phyloP scores from a whole-genome alignment of 495 filamentous ascomycete species.

The Jackrogersella multiformis region DNA sequence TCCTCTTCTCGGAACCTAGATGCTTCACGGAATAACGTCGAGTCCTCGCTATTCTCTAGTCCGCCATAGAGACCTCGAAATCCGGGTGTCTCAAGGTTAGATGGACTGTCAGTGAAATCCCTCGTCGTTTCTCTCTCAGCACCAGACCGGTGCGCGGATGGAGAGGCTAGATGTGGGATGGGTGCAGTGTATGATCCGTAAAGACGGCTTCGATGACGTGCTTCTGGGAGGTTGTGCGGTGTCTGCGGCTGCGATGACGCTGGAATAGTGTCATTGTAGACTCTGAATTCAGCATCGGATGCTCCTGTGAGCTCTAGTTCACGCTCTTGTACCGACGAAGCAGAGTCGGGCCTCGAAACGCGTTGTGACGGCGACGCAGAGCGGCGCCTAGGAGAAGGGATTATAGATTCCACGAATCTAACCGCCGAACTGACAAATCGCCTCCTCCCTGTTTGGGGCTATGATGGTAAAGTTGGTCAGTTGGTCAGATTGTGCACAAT shows the following conservation, averaged over 20 bases:
- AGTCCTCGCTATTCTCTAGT: constrained; percentile 57
- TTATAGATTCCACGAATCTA: constrained; percentile 41
- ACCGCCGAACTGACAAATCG: constrained; percentile 44
- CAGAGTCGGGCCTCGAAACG: constrained; percentile 7
- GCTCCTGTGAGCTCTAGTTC: neutral
- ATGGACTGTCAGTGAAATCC: constrained; percentile 39
- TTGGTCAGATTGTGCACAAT: neutral
- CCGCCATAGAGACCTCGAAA: constrained; percentile 58
- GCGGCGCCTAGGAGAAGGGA: constrained; percentile 28
- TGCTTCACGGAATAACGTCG: constrained; percentile 48
- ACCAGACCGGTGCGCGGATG: constrained; percentile 23
- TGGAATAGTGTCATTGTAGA: constrained; percentile 64
- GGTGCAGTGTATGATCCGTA: constrained; percentile 59
- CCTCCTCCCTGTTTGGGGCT: constrained; percentile 31
- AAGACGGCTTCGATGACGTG: constrained; percentile 58
- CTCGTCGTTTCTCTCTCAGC: constrained; percentile 24
- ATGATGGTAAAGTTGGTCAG: constrained; percentile 8
- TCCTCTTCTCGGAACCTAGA: constrained; percentile 18
- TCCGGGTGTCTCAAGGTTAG: constrained; percentile 49
- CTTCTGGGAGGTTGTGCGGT: constrained; percentile 61
- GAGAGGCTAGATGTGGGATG: constrained; percentile 28
- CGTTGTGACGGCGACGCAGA: constrained; percentile 33
- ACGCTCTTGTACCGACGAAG: constrained; percentile 8
- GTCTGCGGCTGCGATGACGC: constrained; percentile 64
- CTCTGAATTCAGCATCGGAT: constrained; percentile 40